These are phyloP conservation scores for Noccaea bulbosa DNA, from an alignment of 345 rosid species.

Conservation along the genomic window DNA sequence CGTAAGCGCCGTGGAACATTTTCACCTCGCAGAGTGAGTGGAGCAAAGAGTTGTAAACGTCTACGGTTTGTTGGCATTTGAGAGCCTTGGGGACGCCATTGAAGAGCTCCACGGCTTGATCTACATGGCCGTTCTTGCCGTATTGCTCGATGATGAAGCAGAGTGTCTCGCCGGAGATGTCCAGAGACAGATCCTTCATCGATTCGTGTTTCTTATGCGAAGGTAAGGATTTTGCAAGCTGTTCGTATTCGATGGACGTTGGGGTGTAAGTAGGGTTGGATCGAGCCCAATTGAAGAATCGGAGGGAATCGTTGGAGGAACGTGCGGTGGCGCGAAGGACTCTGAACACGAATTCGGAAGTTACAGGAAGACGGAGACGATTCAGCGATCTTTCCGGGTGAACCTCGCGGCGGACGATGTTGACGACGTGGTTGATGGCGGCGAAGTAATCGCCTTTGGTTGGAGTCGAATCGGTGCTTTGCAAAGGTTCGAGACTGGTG, in stretches of 20 bases:
- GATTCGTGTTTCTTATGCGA: constrained; percentile 63
- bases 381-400: constrained; percentile 82
- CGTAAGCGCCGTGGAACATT: constrained; percentile 87
- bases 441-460: constrained; percentile 77
- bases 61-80: constrained; percentile 57
- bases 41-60: constrained; percentile 69
- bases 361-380: constrained; percentile 54
- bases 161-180: constrained; percentile 61
- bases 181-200: constrained; percentile 58
- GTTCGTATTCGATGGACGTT: constrained; percentile 70
- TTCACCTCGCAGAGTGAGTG: constrained; percentile 80
- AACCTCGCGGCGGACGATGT: constrained; percentile 74
- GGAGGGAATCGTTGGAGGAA: constrained; percentile 68
- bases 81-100: constrained; percentile 57
- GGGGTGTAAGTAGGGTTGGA: constrained; percentile 59
- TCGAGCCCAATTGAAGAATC: constrained; percentile 90
- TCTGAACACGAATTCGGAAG: constrained; percentile 82
- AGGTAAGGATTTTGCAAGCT: constrained; percentile 69
- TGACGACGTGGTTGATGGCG: constrained; percentile 78
- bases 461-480: constrained; percentile 33
- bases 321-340: constrained; percentile 79
- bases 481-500: constrained; percentile 27
- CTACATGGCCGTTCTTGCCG: constrained; percentile 71
- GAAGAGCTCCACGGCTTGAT: constrained; percentile 86
- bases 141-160: constrained; percentile 75